Evolutionary conservation across 768 basidiomycete species (phyloP), one percentile per base, ranked within the genome.

Genomic region (Tulasnella sp.): DNA sequence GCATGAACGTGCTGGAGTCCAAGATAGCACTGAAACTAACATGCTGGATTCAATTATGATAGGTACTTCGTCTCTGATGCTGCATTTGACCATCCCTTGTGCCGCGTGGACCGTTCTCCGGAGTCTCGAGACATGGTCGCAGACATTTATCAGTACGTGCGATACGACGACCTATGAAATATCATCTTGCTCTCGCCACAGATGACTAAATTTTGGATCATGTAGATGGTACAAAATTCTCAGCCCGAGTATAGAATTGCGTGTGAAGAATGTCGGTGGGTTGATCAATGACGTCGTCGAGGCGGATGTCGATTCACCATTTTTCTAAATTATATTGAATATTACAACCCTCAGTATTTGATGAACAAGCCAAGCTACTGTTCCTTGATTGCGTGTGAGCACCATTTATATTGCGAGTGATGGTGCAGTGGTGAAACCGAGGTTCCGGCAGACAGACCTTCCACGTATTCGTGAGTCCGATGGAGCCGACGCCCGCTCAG

Each of bases 191-290:
- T 29, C 13, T 19, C 29, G n/a, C n/a, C n/a, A n/a, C n/a, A n/a
- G n/a, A n/a, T n/a, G n/a, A n/a, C n/a, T n/a, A n/a, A n/a, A n/a
- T n/a, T n/a, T n/a, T 27, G 7, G 19, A 24, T 52, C n/a, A 4
- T 21, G 10, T 29, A 50, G 56, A 51, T 59, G 56, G 56, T 59
- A 59, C 49, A 48, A 41, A n/a, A 59, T 59, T 8, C 10, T 32
- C 11, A 59, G 56, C 29, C 56, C 47, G 23, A 51, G 13, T 8
- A 59, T 59, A 23, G 27, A 51, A 4, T 23, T 59, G 10, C 24
- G 48, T n/a, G 45, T 59, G 23, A 42, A 59, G 15, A 21, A 49
- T 30, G 27, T 59, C 15, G 56, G 56, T 59, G 24, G 19, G 55
- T 42, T 38, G n/a, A n/a, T n/a, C n/a, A n/a, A n/a, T n/a, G n/a